These are phyloP conservation scores for Perkinsus chesapeaki DNA, from an alignment of 169 alveolate genomes.

Conservation along the genomic window DNA sequence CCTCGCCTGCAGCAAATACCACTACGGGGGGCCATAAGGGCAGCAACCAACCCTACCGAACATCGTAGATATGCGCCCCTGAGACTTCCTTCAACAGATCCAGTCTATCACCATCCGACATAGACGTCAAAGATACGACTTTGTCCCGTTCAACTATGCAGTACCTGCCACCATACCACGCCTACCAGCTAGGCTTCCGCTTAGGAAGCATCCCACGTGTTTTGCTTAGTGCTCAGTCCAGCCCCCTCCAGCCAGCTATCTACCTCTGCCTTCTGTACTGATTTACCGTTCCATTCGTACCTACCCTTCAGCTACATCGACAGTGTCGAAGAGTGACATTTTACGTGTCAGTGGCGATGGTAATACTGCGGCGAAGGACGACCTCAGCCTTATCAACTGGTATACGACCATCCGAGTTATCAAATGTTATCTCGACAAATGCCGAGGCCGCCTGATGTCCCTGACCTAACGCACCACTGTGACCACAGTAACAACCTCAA, in stretches of 20 bases:
- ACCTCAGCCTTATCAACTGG: constrained; percentile 50
- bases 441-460: constrained; percentile 44
- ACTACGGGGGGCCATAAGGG: no score
- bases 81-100: constrained; percentile 54
- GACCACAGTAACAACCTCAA: not conserved
- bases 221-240: constrained; percentile 31
- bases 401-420: constrained; percentile 49
- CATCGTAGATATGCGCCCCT: constrained; percentile 61
- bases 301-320: constrained; percentile 11
- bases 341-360: not conserved
- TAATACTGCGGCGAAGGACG: constrained; percentile 41
- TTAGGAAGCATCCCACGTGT: not conserved
- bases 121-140: constrained; percentile 48
- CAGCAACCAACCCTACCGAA: constrained; percentile 40
- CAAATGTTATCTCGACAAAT: constrained; percentile 54
- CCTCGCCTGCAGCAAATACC: no score
- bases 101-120: constrained; percentile 50
- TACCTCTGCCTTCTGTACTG: constrained; percentile 54
- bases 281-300: constrained; percentile 38
- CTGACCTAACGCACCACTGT: constrained; percentile 42
- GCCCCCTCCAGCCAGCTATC: constrained; percentile 56
- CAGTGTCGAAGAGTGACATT: not conserved
- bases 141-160: constrained; percentile 64
- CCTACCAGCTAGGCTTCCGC: not conserved
- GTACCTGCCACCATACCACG: constrained; percentile 13